Base-by-base conservation (phyloP, 768 basidiomycete genomes). In the Tylopilus plumbeoviolaceoides region DNA sequence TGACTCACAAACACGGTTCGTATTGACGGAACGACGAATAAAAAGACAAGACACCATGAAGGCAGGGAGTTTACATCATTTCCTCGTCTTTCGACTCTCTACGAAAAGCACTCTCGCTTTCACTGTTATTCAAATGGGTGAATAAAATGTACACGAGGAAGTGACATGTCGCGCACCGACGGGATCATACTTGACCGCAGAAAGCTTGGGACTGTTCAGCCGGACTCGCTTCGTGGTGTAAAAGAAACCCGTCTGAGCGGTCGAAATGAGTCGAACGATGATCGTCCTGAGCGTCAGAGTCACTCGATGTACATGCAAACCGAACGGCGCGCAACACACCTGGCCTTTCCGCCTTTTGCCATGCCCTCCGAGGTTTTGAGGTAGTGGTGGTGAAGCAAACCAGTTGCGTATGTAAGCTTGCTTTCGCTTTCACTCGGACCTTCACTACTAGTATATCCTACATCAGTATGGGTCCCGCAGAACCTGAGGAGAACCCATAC, bases 181-280 rank as follows among this genome's bases (percentile, higher is more conserved):
- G 1, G 91, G 91, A 64, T 95, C 93, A 67, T 94, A 95, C 69
- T 95, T 95, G 61, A 95, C 87, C n/a, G 89, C 85, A 8, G 89
- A 84, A 46, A 95, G 72, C 69, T 80, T 87, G n/a, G 89, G 83
- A 3, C 84, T 87, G 62, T 79, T 63, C 47, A 63, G 69, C 14
- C 92, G 79, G 41, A 85, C 72, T 18, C 93, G 80, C 56, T 85
- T 80, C 3, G 87, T 88, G 20, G 90, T 91, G 72, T 95, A 95
- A 69, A 94, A 94, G 73, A 80, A 92, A 11, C 93, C 93, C 1
- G 92, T 95, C 70, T 91, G 85, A 1, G 93, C 93, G 1, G 91
- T 91, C 12, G 92, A 95, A 54, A 95, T 84, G 60, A 95, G 78
- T 44, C 91, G 89, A 48, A 95, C 84, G 51, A 95, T 85, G 50